These are phyloP conservation scores for Pyricularia grisea DNA, from an alignment of 2,329 filamentous ascomycete genomes.

Conservation along the genomic window DNA sequence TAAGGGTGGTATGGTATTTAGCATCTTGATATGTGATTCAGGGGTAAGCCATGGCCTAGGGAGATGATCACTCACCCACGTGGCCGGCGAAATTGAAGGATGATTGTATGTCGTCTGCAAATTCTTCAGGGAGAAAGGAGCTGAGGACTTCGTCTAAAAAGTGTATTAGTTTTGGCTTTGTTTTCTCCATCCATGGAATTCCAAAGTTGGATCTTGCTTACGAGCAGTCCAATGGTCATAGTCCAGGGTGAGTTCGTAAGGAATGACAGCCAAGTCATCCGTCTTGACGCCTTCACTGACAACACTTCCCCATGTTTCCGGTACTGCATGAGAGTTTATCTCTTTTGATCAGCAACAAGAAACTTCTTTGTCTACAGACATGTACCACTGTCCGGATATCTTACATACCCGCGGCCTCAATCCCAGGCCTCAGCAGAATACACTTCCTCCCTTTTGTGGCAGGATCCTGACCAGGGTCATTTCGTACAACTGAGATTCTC, in stretches of 20 bases:
- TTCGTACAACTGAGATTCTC: conserved; percentile 51
- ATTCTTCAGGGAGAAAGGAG: conserved; percentile 70
- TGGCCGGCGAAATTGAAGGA: conserved; percentile 88
- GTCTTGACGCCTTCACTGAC: conserved; percentile 59
- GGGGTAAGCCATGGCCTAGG: neutral
- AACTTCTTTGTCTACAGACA: conserved; percentile 8
- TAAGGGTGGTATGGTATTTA: conserved; percentile 15
- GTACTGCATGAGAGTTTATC: conserved; percentile 31
- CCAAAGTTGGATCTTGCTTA: conserved; percentile 26
- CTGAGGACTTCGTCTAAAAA: conserved; percentile 67
- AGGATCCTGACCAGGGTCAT: conserved; percentile 48
- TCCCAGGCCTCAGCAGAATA: conserved; percentile 46
- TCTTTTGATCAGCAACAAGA: neutral
- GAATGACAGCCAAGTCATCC: conserved; percentile 60
- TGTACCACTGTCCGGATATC: neutral
- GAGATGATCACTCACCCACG: conserved; percentile 46
- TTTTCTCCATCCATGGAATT: neutral
- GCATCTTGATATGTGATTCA: neutral
- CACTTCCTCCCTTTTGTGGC: conserved; percentile 50
- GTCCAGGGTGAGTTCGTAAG: conserved; percentile 65
- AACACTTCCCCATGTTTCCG: conserved; percentile 65
- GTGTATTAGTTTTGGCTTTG: neutral
- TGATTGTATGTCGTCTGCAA: conserved; percentile 70
- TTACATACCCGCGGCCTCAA: conserved; percentile 40
- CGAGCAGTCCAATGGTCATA: conserved; percentile 84